Evolutionary conservation across 2,329 filamentous ascomycete species (phyloP), one percentile per base, ranked within the genome.

Genomic region (Aspergillus hortae): DNA sequence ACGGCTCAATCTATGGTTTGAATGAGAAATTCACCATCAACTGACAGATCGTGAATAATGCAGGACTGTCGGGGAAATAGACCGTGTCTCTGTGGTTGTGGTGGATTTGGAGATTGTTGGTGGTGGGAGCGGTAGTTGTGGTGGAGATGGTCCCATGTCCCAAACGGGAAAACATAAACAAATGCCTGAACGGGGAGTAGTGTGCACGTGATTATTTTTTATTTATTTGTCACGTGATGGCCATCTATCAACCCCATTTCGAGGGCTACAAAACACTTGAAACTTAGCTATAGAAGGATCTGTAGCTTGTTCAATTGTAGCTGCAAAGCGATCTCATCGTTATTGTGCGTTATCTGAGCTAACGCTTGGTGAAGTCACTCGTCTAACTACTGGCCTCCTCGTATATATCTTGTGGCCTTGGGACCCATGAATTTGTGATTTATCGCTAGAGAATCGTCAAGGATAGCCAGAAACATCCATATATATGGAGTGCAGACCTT

Each of bases 141-240:
- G 40, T 42, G 40, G 40, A 23, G 40, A 42, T 42, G 14, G 14
- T 10, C 11, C 40, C 19, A 19, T 19, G 17, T 42, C 40, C 40
- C 40, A 42, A 42, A 42, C 40, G 40, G 40, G 40, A 42, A 42
- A 42, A 42, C 17, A 17, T 42, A 42, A 42, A 42, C 40, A 42
- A 42, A 42, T 17, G n/a, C 14, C 40, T 23, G 17, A 42, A 42
- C 2, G 40, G 14, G 40, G 40, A 38, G 35, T n/a, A n/a, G 35
- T 17, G 5, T n/a, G 2, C 35, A 38, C 35, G 35, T 38, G 35
- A 38, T n/a, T 42, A 38, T n/a, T 42, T 21, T 21, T 6, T 7
- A 23, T 6, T 1, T 6, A 19, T 6, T 2, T 14, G 6, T 42
- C 40, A 42, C 40, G 40, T 42, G 40, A 10, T 23, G 17, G 4